Base-by-base conservation (phyloP, 2,329 filamentous ascomycete species). In the Aulographum hederae region DNA sequence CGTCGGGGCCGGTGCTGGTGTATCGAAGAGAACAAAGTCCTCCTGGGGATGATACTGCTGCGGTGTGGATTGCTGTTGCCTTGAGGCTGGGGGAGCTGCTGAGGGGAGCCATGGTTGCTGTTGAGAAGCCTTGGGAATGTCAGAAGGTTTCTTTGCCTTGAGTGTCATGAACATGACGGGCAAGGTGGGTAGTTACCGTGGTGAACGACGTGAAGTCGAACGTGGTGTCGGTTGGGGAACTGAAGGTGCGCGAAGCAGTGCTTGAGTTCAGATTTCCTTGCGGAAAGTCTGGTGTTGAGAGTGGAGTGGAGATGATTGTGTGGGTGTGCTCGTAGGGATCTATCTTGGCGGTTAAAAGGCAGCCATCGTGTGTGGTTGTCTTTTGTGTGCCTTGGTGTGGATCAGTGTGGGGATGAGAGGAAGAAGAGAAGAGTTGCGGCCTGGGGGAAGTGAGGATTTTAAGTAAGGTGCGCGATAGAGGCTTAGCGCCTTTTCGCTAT, bases 21-120 rank as follows among this genome's bases (percentile, higher is more conserved):
- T 57, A 73, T 74, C 35, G 36, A 37, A 80, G 65, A 84, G 70
- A 59, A 79, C 73, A 54, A 84, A 84, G 73, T 84, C 78, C 64
- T 75, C 65, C 48, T 68, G 68, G 35, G 57, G 63, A 45, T 26
- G 28, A 13, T 5, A 20, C 28, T 36, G 35, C 14, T 37, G 15
- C 26, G 48, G 51, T 45, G 50, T 51, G 48, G 53, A 46, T 32
- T 27, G 32, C 45, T 45, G 45, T 37, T 45, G 48, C 43, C 44
- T 48, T 56, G 52, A 51, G 55, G 60, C 54, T 56, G 54, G 46
- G 50, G 58, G 48, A 54, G 60, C 53, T 57, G 60, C 54, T 69
- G 72, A 73, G 67, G 75, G 69, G 73, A 67, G 76, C 78, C 78
- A 85, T 85, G 67, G 47, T 82, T 58, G 54, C 50, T 59, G 54